Evolutionary conservation across 2,329 filamentous ascomycete species (phyloP).

Genomic region (Alternaria postmessia): DNA sequence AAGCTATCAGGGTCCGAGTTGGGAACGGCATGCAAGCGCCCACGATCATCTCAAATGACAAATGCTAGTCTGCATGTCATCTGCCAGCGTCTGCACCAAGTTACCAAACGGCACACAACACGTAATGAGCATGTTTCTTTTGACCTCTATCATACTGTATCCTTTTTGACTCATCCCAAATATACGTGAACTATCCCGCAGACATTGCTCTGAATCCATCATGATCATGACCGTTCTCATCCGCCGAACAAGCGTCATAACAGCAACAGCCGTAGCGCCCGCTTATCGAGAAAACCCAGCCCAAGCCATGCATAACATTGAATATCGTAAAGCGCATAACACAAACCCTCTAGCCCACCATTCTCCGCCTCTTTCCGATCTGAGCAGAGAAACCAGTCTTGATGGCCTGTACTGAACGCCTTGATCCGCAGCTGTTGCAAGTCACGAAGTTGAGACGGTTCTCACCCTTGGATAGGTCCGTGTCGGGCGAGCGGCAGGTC

Average conservation of each 20-base stretch:
- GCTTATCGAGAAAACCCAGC: constrained; percentile 24
- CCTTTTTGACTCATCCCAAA: not conserved
- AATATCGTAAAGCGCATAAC: constrained; percentile 33
- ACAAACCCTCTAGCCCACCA: constrained; percentile 71
- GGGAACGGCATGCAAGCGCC: constrained; percentile 28
- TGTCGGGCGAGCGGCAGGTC: constrained; percentile 70
- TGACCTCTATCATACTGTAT: not conserved
- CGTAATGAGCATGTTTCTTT: not conserved
- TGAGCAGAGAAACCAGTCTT: constrained; percentile 99
- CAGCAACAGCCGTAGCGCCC: constrained; percentile 29
- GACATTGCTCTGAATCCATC: constrained; percentile 8
- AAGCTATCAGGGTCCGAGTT: constrained; percentile 21
- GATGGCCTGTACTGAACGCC: constrained; percentile 94
- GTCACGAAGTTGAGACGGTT: constrained; percentile 99
- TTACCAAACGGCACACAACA: not conserved
- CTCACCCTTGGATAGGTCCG: constrained; percentile 92
- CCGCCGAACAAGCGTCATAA: constrained; percentile 6
- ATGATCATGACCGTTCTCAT: constrained; percentile 16
- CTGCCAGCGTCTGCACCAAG: constrained; percentile 13
- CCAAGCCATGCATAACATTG: constrained; percentile 33
- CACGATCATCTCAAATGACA: constrained; percentile 3
- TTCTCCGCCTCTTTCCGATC: constrained; percentile 97
- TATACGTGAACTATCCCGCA: not conserved
- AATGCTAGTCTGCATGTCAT: constrained; percentile 12
- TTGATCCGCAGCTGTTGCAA: constrained; percentile 74